Evolutionary conservation across 2,329 filamentous ascomycete species (phyloP).

Genomic region (Harringtonia lauricola): DNA sequence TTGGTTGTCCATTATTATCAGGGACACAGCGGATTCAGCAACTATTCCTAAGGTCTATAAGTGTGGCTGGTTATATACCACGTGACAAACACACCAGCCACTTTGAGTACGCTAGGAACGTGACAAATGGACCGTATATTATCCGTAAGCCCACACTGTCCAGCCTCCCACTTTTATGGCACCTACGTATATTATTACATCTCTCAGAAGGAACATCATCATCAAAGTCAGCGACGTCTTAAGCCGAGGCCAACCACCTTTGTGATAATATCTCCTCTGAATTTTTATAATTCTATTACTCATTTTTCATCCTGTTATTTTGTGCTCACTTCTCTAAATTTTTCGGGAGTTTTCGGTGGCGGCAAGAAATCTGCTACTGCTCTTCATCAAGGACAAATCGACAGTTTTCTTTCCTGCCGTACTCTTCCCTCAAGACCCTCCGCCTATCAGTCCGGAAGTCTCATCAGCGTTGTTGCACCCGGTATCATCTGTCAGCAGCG

Average conservation of each 20-base stretch:
- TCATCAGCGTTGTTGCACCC: neutral
- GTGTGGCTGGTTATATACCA: neutral
- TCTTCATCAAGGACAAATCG: conserved; percentile 9
- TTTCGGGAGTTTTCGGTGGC: conserved; percentile 1
- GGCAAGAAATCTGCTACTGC: conserved; percentile 8
- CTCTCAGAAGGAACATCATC: conserved; percentile 7
- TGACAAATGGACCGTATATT: conserved; percentile 12
- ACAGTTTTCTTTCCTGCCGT: conserved; percentile 7
- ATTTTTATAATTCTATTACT: neutral
- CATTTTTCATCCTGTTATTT: neutral
- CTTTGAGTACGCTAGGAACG: neutral
- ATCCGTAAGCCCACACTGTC: conserved; percentile 13
- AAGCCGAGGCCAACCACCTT: neutral
- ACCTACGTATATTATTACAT: conserved; percentile 5
- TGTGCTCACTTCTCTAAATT: neutral
- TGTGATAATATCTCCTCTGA: neutral
- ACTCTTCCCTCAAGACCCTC: conserved; percentile 3
- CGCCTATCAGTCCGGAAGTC: conserved; percentile 3
- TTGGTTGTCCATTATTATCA: too few species aligned
- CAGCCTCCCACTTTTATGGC: conserved; percentile 10
- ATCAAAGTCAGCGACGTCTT: conserved; percentile 1
- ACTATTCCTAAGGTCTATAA: neutral
- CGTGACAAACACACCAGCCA: neutral
- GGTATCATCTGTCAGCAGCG: conserved; percentile 1
- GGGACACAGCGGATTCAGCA: too few species aligned